A percentile compares a stretch with the other conserved stretches of the same genome.
Evolutionary conservation across 148 eudicot species (phyloP).

Genomic region (Pouteria glomerata): DNA sequence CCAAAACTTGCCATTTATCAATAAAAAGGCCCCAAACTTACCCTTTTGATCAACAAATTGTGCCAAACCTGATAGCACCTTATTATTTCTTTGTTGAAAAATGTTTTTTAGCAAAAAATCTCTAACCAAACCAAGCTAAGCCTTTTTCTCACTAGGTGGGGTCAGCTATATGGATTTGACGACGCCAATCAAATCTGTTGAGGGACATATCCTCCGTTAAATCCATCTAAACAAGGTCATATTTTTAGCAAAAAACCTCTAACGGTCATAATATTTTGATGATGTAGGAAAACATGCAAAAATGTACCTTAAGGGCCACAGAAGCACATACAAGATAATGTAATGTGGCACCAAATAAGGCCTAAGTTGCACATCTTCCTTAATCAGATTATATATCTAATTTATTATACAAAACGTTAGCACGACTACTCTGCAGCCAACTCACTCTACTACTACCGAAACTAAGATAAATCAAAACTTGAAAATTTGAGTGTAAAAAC

Average conservation of each 20-base stretch:
- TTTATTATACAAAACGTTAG: neutral
- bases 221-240: no score
- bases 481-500: neutral
- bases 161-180: no score
- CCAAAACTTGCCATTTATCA: no score
- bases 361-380: neutral
- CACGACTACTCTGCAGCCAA: neutral
- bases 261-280: neutral
- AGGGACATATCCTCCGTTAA: no score
- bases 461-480: neutral
- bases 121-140: no score
- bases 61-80: no score
- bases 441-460: no score
- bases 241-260: neutral
- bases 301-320: conserved; percentile 1
- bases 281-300: neutral
- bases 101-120: neutral
- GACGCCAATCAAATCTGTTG: no score
- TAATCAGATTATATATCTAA: neutral
- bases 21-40: no score
- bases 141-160: no score
- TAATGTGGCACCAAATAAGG: neutral
- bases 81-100: no score
- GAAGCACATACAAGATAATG: neutral
- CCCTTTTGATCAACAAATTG: no score